A percentile compares a stretch with the other conserved stretches of the same genome.
Evolutionary conservation across 768 basidiomycete species (phyloP).

Genomic region (Leccinum aurantiacum): DNA sequence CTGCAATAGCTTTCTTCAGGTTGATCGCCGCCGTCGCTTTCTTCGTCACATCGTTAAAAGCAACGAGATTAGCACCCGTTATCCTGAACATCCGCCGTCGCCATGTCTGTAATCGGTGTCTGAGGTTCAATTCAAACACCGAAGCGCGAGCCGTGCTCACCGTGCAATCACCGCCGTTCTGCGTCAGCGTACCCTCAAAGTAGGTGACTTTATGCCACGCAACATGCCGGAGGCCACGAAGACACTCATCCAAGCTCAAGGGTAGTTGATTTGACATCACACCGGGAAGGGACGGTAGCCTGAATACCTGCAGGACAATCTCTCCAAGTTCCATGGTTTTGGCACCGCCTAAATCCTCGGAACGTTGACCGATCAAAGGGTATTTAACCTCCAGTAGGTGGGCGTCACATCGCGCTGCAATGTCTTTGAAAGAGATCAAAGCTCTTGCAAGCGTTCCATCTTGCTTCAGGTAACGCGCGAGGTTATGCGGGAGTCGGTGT

Average conservation of each 20-base stretch:
- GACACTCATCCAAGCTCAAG: slow-evolving; percentile 90
- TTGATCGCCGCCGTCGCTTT: slow-evolving; percentile 89
- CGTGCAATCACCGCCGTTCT: slow-evolving; percentile 88
- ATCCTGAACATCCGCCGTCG: slow-evolving; percentile 81
- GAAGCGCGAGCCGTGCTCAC: slow-evolving; percentile 47
- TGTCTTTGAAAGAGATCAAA: slow-evolving; percentile 86
- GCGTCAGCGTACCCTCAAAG: slow-evolving; percentile 90
- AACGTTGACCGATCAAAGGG: slow-evolving; percentile 76
- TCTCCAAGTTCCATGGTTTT: slow-evolving; percentile 79
- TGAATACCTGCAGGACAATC: slow-evolving; percentile 86
- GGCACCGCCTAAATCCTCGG: slow-evolving; percentile 51
- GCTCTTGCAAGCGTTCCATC: slow-evolving; percentile 89
- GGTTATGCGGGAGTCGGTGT: slow-evolving; percentile 63
- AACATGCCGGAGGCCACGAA: slow-evolving; percentile 82
- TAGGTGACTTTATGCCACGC: slow-evolving; percentile 95
- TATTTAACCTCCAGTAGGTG: slow-evolving; percentile 80
- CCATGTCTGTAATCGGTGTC: slow-evolving; percentile 56
- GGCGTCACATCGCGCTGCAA: slow-evolving; percentile 80
- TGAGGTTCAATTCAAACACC: neutral
- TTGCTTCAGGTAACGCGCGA: slow-evolving; percentile 78
- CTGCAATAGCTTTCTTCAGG: slow-evolving; percentile 73
- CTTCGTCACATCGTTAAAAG: slow-evolving; percentile 93
- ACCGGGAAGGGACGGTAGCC: slow-evolving; percentile 87
- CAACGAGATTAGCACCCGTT: slow-evolving; percentile 82
- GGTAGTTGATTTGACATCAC: slow-evolving; percentile 76